These are phyloP conservation scores for Scleroderma bovista DNA, from an alignment of 768 basidiomycete species.

Conservation along the genomic window DNA sequence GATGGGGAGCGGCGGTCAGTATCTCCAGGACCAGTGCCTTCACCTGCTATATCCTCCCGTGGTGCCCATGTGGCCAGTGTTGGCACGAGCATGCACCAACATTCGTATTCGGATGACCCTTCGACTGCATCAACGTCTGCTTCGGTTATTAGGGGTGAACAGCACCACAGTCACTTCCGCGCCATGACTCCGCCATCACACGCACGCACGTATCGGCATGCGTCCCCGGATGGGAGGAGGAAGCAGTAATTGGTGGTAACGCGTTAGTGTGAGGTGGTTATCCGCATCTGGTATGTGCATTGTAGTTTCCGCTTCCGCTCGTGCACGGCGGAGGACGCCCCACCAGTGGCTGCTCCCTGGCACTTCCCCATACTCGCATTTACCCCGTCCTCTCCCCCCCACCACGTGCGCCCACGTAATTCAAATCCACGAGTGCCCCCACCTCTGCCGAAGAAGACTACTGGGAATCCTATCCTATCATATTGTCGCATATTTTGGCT, in stretches of 20 bases:
- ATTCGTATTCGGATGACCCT: not conserved
- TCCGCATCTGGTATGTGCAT: not conserved
- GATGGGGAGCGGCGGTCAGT: not conserved
- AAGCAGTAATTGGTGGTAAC: not conserved
- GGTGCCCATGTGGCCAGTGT: too few species aligned
- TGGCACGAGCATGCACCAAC: not conserved
- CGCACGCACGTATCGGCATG: not conserved
- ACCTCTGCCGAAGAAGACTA: not conserved
- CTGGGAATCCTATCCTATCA: not conserved
- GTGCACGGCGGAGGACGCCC: not conserved
- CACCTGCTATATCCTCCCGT: not conserved
- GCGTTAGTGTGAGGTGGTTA: not conserved
- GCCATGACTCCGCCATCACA: not conserved
- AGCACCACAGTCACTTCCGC: not conserved
- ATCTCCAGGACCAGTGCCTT: not conserved
- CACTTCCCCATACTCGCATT: not conserved
- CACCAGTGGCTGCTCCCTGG: not conserved
- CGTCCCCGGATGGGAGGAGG: not conserved
- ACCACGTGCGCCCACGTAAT: not conserved
- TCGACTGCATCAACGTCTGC: not conserved
- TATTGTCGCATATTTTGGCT: not conserved
- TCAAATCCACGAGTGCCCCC: not conserved
- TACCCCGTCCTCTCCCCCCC: not conserved
- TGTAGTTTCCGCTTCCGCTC: not conserved
- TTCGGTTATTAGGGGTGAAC: not conserved